Base-by-base conservation (phyloP, 1,139 yeast species). In the Geotrichum reessii region DNA sequence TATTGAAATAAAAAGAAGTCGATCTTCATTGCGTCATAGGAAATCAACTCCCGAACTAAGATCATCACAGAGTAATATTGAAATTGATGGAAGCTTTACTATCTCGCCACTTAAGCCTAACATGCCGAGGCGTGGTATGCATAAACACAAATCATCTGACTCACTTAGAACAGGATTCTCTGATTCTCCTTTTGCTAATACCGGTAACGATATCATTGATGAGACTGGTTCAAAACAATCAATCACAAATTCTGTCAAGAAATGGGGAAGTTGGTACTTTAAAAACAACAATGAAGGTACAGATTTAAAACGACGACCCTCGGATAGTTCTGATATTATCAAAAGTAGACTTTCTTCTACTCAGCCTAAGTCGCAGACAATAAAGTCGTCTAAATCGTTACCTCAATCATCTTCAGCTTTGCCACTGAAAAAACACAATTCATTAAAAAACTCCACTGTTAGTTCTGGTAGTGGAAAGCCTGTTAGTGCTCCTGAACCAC, bases 261-360 rank as follows among this genome's bases (percentile, higher is more conserved):
- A 65, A 47, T 70, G 72, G 72, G 64, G 71, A 28, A 61, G 60
- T 9, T 69, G 71, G 71, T 69, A 68, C 55, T 63, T 64, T 17
- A 68, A 67, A 55, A 69, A 67, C 40, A 22, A 12, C 6, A 12
- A 17, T 17, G 28, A 33, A 19, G 54, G 40, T 2, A n/a, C 31
- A 6, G 52, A 49, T 49, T 31, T 31, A 5, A 31, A 28, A 27
- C 37, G 53, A 14, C 25, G 40, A 17, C 46, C 50, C 37, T 49
- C 42, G 25, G 25, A 25, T 33, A 42, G 33, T 5, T 46, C 12
- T 22, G n/a, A 44, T 7, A 9, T 50, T 17, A 2, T 48, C 19
- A 31, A 31, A 9, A 14, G 40, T 9, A 14, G 40, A 5, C 12
- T 6, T 1, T 31, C 40, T 9, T 31, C 40, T 14, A 31, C 40